Evolutionary conservation across 495 filamentous ascomycete species (phyloP).

Genomic region (Hyphodiscus hymeniophilus): DNA sequence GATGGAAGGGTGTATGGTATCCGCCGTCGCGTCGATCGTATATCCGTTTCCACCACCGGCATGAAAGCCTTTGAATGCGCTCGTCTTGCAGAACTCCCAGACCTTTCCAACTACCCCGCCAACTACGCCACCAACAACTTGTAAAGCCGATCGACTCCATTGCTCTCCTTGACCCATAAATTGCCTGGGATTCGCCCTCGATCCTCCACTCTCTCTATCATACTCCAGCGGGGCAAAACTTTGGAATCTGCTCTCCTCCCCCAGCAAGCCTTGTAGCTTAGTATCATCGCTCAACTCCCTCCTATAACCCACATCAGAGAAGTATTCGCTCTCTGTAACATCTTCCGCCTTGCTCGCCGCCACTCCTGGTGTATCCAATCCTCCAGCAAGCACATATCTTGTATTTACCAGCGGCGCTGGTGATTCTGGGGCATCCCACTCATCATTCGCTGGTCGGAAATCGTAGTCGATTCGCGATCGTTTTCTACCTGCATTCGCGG

Average conservation of each 20-base stretch:
- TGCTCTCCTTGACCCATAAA: slow-evolving; percentile 17
- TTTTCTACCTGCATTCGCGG: slow-evolving; percentile 5
- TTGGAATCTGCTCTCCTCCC: background rate
- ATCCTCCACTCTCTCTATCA: slow-evolving; percentile 17
- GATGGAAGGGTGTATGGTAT: slow-evolving; percentile 2
- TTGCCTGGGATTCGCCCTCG: slow-evolving; percentile 3
- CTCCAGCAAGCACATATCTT: slow-evolving; percentile 52
- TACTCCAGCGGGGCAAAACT: slow-evolving; percentile 1
- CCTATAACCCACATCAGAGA: slow-evolving; percentile 44
- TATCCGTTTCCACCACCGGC: slow-evolving; percentile 75
- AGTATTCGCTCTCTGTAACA: slow-evolving; percentile 42
- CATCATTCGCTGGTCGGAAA: background rate
- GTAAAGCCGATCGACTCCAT: slow-evolving; percentile 38
- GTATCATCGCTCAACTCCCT: slow-evolving; percentile 34
- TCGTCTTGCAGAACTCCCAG: slow-evolving; percentile 65
- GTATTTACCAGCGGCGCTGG: slow-evolving; percentile 44
- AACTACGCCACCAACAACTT: slow-evolving; percentile 47
- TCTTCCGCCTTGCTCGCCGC: slow-evolving; percentile 36
- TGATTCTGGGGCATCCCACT: slow-evolving; percentile 21
- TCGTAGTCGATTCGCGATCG: slow-evolving; percentile 24
- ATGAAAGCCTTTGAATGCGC: slow-evolving; percentile 69
- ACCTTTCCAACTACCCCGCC: slow-evolving; percentile 69
- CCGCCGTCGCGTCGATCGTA: slow-evolving; percentile 12
- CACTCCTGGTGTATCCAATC: slow-evolving; percentile 52
- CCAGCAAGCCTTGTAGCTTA: slow-evolving; percentile 8